phyloP scores from a whole-genome alignment of 2,329 filamentous ascomycete species.

The Orbilia blumenaviensis region DNA sequence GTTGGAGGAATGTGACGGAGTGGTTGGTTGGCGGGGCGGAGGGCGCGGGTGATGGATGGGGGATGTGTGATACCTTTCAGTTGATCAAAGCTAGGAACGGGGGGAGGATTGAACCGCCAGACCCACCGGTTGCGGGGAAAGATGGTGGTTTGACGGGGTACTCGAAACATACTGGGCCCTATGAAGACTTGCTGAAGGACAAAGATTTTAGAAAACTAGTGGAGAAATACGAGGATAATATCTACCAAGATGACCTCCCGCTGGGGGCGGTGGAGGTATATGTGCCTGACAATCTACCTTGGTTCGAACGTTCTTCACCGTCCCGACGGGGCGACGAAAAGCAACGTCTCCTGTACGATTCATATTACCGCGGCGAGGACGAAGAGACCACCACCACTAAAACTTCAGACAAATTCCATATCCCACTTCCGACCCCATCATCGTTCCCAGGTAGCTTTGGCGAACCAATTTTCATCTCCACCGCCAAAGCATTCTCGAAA shows the following conservation, averaged over 20 bases:
- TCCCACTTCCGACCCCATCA: slow-evolving; percentile 37
- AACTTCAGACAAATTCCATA: slow-evolving; percentile 27
- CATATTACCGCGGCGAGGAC: background rate
- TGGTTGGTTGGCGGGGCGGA: slow-evolving; percentile 56
- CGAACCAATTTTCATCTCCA: slow-evolving; percentile 55
- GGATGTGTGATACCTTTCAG: slow-evolving; percentile 57
- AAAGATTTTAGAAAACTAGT: slow-evolving; percentile 11
- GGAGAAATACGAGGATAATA: slow-evolving; percentile 33
- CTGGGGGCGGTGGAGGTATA: slow-evolving; percentile 28
- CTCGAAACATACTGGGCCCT: background rate
- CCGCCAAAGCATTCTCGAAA: slow-evolving; percentile 56
- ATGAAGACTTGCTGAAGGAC: background rate
- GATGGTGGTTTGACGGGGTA: background rate
- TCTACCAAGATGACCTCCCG: slow-evolving; percentile 29
- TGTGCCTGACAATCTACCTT: slow-evolving; percentile 20
- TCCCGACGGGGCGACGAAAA: slow-evolving; percentile 6
- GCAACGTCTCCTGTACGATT: background rate
- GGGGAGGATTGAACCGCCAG: slow-evolving; percentile 37
- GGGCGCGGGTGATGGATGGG: slow-evolving; percentile 55
- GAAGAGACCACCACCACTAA: slow-evolving; percentile 1
- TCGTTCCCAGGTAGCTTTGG: slow-evolving; percentile 43
- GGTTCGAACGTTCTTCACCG: slow-evolving; percentile 2
- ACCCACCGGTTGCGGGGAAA: slow-evolving; percentile 9
- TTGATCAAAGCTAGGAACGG: slow-evolving; percentile 54
- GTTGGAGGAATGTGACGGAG: slow-evolving; percentile 56